Conservation (phyloP, 768 basidiomycete species). For the Kondoa subrosea region DNA sequence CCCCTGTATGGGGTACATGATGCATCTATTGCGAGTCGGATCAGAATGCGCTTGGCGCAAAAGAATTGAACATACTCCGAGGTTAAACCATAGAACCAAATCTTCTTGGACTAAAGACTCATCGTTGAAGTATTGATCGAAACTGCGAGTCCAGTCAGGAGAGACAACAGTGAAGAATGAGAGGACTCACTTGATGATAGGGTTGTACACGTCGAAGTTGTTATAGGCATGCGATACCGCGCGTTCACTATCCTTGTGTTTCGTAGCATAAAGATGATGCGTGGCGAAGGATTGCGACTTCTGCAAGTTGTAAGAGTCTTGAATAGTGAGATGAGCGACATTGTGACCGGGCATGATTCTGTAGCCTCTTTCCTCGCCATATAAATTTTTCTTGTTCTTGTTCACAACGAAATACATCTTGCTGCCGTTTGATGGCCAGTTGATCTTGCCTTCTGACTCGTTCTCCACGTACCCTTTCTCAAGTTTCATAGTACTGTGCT, state of each 20-base stretch:
- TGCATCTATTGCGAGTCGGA: too few relatives aligned
- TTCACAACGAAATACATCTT: constrained; percentile 30
- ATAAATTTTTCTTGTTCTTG: constrained; percentile 30
- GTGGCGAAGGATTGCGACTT: constrained; percentile 26
- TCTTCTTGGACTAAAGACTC: constrained; percentile 32
- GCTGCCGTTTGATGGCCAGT: constrained; percentile 27
- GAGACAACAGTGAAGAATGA: too few relatives aligned
- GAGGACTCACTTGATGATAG: constrained; percentile 30
- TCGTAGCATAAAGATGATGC: constrained; percentile 28
- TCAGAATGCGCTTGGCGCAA: too few relatives aligned
- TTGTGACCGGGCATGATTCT: constrained; percentile 27
- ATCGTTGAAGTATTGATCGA: constrained; percentile 30
- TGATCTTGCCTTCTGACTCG: constrained; percentile 24
- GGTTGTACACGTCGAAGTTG: constrained; percentile 26
- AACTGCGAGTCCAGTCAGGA: too few relatives aligned
- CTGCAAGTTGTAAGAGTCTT: constrained; percentile 28
- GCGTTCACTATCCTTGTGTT: constrained; percentile 28
- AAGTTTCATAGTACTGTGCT: constrained; percentile 27
- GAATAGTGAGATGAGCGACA: constrained; percentile 27
- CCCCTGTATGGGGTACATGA: constrained; percentile 28
- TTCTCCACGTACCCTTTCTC: constrained; percentile 16
- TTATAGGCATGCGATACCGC: constrained; percentile 22
- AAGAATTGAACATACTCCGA: too few relatives aligned
- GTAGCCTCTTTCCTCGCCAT: constrained; percentile 30
- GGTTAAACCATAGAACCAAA: constrained; percentile 25